Evolutionary conservation across 345 rosid species (phyloP), one percentile per base, ranked within the genome.

Genomic region (Rhodamnia argentea): DNA sequence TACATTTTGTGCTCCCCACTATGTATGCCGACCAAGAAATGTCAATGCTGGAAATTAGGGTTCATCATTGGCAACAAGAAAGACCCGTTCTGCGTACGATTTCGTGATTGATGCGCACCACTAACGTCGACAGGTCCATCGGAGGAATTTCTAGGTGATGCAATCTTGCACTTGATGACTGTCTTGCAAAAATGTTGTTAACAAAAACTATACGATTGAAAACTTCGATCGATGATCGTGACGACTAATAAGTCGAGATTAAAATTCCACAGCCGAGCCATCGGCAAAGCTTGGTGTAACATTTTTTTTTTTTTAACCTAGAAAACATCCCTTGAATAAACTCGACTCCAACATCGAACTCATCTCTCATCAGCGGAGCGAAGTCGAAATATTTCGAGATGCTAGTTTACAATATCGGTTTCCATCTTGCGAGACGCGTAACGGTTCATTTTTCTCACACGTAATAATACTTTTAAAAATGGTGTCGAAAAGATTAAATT

Each of bases 161-260:
- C 20, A 14, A 53, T 53, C 55, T 53, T 53, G 55, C 55, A 53
- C 55, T 53, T 53, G 55, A 53, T 53, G 55, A 5, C 20, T 0
- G 22, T 53, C 15, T 15, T 15, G 6, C 2, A 15, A 53, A 53
- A 14, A 15, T 4, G 5, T 14, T 6, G 1, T 52, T 14, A 4
- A 52, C 51, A 52, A 52, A 54, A 18, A 22, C 3, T 9, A 56
- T 22, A 70, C 10, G 18, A 70, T 18, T 12, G 20, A 70, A 64
- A 12, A 10, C 16, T 32, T 64, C 2, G 13, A 10, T 18, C 0
- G 0, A 18, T 4, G 3, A 4, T 9, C 0, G 13, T 1, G 44
- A 32, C 13, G 9, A 32, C 6, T 8, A 32, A 32, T 32, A 32
- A 64, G 78, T 4, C 24, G 3, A 18, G 18, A 64, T 4, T 8